phyloP scores from a whole-genome alignment of 257 asterid species.

The Primulina huaijiensis region DNA sequence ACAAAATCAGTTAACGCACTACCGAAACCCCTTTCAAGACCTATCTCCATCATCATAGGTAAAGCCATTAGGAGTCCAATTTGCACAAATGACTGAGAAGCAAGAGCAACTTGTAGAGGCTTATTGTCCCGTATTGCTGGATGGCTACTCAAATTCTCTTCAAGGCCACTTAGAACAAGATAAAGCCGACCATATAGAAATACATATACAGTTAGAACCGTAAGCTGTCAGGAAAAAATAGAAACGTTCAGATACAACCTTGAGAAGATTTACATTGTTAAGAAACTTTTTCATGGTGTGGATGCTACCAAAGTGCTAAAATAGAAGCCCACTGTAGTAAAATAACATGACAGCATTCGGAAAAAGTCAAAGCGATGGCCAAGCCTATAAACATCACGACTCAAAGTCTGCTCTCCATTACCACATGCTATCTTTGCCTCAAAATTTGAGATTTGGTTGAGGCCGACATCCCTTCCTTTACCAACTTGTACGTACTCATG shows the following conservation, averaged over 20 bases:
- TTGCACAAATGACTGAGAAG: slow-evolving; percentile 92
- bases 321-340: slow-evolving; percentile 91
- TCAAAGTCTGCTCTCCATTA: slow-evolving; percentile 91
- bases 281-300: slow-evolving; percentile 15
- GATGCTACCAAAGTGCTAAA: slow-evolving; percentile 73
- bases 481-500: slow-evolving; percentile 98
- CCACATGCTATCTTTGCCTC: slow-evolving; percentile 97
- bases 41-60: slow-evolving; percentile 99
- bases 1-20: slow-evolving; percentile 81
- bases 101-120: slow-evolving; percentile 98
- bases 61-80: slow-evolving; percentile 87
- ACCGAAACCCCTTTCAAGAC: slow-evolving; percentile 89
- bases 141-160: slow-evolving; percentile 56
- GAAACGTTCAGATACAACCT: slow-evolving; percentile 22
- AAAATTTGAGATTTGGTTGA: slow-evolving; percentile 82
- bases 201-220: slow-evolving; percentile 76
- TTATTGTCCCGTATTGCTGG: slow-evolving; percentile 83
- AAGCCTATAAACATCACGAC: slow-evolving; percentile 91
- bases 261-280: neutral
- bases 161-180: slow-evolving; percentile 91
- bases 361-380: slow-evolving; percentile 98
- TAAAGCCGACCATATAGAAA: slow-evolving; percentile 94
- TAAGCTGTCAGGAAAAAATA: slow-evolving; percentile 52
- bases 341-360: slow-evolving; percentile 90
- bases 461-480: slow-evolving; percentile 97